Base-by-base conservation (phyloP, 2,329 filamentous ascomycete genomes). In the Aspergillus sp. region DNA sequence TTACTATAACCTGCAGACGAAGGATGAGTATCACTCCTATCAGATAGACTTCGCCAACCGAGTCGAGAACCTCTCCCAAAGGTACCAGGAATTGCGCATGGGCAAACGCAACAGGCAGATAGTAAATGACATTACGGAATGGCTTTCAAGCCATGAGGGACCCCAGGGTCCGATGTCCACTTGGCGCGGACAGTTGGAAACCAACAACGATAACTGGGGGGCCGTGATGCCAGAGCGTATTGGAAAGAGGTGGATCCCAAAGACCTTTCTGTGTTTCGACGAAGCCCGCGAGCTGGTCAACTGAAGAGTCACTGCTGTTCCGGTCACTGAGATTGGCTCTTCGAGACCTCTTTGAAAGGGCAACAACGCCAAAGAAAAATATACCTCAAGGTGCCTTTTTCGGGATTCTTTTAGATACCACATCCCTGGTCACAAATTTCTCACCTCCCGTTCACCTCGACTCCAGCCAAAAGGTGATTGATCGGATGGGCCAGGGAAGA, bases 351-450 rank as follows among this genome's bases (percentile, higher is more conserved):
- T 48, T 29, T 48, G 42, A 28, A 40, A 39, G 10, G 29, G 9
- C 7, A 38, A n/a, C 29, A 43, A 47, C n/a, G 27, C 7, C 30
- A 35, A 27, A 12, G 28, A 12, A 12, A 5, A 34, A 26, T 29
- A 1, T 42, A 3, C 35, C 10, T 35, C 19, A 27, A 4, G 19
- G 42, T 6, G 33, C 10, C 27, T 45, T 45, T 29, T 48, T 48
- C 36, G 7, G 28, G 8, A 19, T 48, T 4, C 8, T 45, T 26
- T n/a, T 48, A 8, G 46, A 48, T 29, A 48, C 32, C 5, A 29
- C 42, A 35, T 45, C 42, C 26, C 36, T 41, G 27, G n/a, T 48
- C 7, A 12, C 7, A 1, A 42, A 48, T 29, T 48, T 48, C 36
- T 34, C 34, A 8, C 42, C 46, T n/a, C n/a, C 46, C 7, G 35